Conservation (phyloP, 768 basidiomycete genomes). For the Boletus pseudopeckii region DNA sequence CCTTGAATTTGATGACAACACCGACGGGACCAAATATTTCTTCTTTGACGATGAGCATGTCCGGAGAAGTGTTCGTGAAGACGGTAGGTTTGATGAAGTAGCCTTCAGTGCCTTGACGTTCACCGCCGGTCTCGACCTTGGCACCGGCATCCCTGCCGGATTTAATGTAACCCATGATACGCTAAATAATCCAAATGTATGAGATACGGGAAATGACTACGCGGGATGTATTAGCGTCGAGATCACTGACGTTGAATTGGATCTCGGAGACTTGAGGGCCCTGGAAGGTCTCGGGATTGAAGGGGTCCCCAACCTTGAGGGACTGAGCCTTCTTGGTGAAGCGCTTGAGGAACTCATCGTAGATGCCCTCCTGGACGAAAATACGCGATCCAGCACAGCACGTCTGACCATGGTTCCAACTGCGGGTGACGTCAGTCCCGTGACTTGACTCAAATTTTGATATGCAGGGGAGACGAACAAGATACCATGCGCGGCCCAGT, state of each 20-base stretch:
- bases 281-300: conserved; percentile 54
- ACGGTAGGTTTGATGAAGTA: conserved; percentile 77
- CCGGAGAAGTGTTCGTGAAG: conserved; percentile 59
- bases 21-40: conserved; percentile 83
- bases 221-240: not conserved
- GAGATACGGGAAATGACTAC: not conserved
- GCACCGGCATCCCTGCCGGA: conserved; percentile 73
- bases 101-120: conserved; percentile 53
- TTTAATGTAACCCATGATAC: conserved; percentile 75
- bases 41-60: conserved; percentile 73
- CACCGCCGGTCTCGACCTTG: conserved; percentile 60
- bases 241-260: conserved; percentile 62
- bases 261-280: conserved; percentile 77
- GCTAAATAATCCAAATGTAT: conserved; percentile 37
- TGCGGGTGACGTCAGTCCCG: conserved; percentile 30
- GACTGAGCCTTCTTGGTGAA: conserved; percentile 53
- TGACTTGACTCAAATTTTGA: not conserved
- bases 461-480: conserved; percentile 49
- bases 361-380: conserved; percentile 74
- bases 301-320: conserved; percentile 72
- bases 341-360: conserved; percentile 67
- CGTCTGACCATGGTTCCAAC: conserved; percentile 72
- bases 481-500: conserved; percentile 69
- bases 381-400: conserved; percentile 83
- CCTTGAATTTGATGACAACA: conserved; percentile 72